Base-by-base conservation (phyloP, 495 filamentous ascomycete genomes). In the Pyrenula aspistea region DNA sequence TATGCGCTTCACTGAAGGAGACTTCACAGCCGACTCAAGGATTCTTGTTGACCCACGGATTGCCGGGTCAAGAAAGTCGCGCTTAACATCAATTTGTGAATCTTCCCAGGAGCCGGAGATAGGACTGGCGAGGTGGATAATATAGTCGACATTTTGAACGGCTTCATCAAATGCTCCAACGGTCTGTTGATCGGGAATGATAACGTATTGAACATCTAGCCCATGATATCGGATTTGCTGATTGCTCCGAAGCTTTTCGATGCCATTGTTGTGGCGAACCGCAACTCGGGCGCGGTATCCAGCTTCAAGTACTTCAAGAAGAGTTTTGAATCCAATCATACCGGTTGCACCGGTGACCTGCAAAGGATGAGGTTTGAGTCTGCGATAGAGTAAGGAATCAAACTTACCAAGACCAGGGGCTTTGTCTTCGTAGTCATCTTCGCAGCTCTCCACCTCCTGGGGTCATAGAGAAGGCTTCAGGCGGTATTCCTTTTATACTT, bases 101-200 rank as follows among this genome's bases (percentile, higher is more conserved):
- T 42, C 31, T 1, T 54, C 56, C 2, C 67, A 63, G 25, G 52
- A 53, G 0, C 48, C 49, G 22, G 61, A 25, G 54, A 72, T 53
- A 1, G 79, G 77, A 48, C 76, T 77, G 1, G 80, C 78, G 24
- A 77, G 61, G 59, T 83, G 79, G 56, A 82, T 71, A 55, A 80
- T 67, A 57, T 73, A 73, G 22, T 67, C 72, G 0, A 72, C 74
- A 31, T 66, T 76, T 42, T 74, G 63, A 22, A 77, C 67, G 10
- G 73, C 75, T 21, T 69, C 55, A 54, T 77, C 69, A 60, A 74
- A 81, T 12, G 74, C 74, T 8, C 67, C 69, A 0, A 68, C 58
- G 1, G 60, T 63, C 1, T 70, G 56, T 49, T 81, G 71, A 58
- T 81, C 76, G 25, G 77, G 73, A 1, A 83, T 68, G 20, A 76